Percentiles rank a stretch among this genome's conserved stretches.
Evolutionary conservation across 208 protist species (phyloP).

Genomic region (Acanthamoeba royreba): DNA sequence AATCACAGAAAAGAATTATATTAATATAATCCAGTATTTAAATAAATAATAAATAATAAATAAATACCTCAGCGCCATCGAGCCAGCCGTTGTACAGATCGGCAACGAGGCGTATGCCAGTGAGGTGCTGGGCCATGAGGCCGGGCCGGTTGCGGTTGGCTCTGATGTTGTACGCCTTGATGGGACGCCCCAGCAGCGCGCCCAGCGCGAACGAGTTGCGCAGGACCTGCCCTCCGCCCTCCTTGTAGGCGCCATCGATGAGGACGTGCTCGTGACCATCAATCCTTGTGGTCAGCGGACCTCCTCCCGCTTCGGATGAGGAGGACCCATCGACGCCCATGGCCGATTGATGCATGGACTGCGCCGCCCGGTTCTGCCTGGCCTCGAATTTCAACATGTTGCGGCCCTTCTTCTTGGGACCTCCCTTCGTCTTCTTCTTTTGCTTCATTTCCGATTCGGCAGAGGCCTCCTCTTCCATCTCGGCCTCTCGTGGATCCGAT

Average conservation of each 20-base stretch:
- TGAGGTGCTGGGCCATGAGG: constrained; percentile 61
- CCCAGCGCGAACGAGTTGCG: constrained; percentile 54
- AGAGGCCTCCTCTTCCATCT: too few species aligned
- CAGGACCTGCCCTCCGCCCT: constrained; percentile 71
- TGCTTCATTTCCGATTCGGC: too few species aligned
- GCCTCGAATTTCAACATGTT: constrained; percentile 7
- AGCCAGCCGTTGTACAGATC: constrained; percentile 47
- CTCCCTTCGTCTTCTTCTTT: neutral
- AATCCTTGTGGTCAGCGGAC: neutral
- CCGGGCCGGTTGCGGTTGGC: constrained; percentile 56
- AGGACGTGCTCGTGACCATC: neutral
- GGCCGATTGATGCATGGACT: too few species aligned
- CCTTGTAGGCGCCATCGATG: constrained; percentile 11
- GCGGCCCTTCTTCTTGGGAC: neutral
- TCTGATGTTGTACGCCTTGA: constrained; percentile 62
- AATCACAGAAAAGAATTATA: neutral
- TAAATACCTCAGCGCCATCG: neutral
- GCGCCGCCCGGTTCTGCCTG: neutral
- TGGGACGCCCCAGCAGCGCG: constrained; percentile 31
- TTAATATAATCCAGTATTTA: neutral
- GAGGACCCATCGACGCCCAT: too few species aligned
- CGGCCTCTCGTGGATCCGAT: too few species aligned
- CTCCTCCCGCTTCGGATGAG: neutral
- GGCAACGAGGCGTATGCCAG: constrained; percentile 60
- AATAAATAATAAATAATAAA: neutral